phyloP scores from a whole-genome alignment of 2,329 filamentous ascomycete species.

The Nannizziopsis barbatae region DNA sequence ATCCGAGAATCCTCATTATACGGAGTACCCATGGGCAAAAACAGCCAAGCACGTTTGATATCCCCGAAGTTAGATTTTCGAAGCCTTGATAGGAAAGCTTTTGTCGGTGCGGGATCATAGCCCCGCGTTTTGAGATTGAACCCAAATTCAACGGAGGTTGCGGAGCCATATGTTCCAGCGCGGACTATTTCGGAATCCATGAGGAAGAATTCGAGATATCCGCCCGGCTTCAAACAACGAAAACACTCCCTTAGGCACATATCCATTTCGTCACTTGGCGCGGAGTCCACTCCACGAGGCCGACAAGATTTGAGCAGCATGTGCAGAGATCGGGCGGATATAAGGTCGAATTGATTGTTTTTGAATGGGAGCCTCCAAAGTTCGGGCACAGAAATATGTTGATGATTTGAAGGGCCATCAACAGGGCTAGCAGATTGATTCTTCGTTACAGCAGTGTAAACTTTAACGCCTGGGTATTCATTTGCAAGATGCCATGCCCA shows the following conservation, averaged over 20 bases:
- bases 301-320: slow-evolving; percentile 60
- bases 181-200: slow-evolving; percentile 86
- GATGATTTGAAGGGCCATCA: slow-evolving; percentile 77
- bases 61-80: slow-evolving; percentile 64
- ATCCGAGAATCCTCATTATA: slow-evolving; percentile 6
- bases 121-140: slow-evolving; percentile 81
- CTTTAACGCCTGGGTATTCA: slow-evolving; percentile 71
- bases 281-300: slow-evolving; percentile 45
- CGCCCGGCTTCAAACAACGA: slow-evolving; percentile 84
- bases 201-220: slow-evolving; percentile 81
- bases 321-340: slow-evolving; percentile 81
- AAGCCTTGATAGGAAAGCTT: slow-evolving; percentile 65
- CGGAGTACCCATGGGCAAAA: slow-evolving; percentile 62
- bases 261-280: slow-evolving; percentile 75
- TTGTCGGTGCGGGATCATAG: slow-evolving; percentile 77
- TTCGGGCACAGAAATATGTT: slow-evolving; percentile 64
- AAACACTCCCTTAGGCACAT: slow-evolving; percentile 73
- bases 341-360: slow-evolving; percentile 75
- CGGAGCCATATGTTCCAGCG: slow-evolving; percentile 64
- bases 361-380: slow-evolving; percentile 76
- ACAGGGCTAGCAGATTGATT: slow-evolving; percentile 61
- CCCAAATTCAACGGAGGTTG: slow-evolving; percentile 81
- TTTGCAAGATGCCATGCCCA: slow-evolving; percentile 93
- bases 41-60: slow-evolving; percentile 76
- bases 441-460: slow-evolving; percentile 78